Evolutionary conservation across 306 rosid species (phyloP).

Genomic region (Begonia loranthoides): DNA sequence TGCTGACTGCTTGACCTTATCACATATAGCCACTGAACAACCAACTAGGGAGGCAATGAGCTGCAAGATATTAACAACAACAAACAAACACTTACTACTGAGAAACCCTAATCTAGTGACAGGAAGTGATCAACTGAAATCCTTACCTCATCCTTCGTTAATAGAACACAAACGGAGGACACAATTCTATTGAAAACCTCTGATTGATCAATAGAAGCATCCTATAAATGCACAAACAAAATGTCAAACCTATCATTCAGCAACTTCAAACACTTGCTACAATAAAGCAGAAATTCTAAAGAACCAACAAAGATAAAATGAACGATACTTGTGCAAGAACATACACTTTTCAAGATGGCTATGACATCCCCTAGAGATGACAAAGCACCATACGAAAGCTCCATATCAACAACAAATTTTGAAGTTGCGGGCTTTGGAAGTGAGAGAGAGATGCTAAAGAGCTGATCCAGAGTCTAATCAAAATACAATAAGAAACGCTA

Average conservation of each 20-base stretch:
- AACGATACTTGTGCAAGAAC: constrained; percentile 20
- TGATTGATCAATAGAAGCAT: constrained; percentile 91
- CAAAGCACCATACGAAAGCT: constrained; percentile 72
- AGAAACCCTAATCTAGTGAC: neutral
- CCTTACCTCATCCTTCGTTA: constrained; percentile 80
- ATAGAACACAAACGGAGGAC: constrained; percentile 65
- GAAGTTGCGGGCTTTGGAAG: constrained; percentile 75
- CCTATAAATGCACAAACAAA: constrained; percentile 34
- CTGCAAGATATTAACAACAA: constrained; percentile 27
- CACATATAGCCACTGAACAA: constrained; percentile 75
- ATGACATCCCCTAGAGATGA: constrained; percentile 91
- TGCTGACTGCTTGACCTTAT: constrained; percentile 85
- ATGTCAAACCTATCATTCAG: constrained; percentile 2
- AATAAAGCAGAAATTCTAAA: constrained; percentile 2
- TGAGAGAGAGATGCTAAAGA: constrained; percentile 79
- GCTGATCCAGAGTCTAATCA: constrained; percentile 71
- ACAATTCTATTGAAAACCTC: constrained; percentile 93
- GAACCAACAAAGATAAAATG: constrained; percentile 3
- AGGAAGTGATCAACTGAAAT: constrained; percentile 1
- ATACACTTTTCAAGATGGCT: constrained; percentile 84
- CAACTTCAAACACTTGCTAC: constrained; percentile 9
- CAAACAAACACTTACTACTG: neutral
- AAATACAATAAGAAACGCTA: neutral
- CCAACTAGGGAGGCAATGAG: constrained; percentile 77
- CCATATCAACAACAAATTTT: constrained; percentile 44